These are phyloP conservation scores for Malassezia arunalokei DNA, from an alignment of 1,284 basidiomycete species.

Conservation along the genomic window DNA sequence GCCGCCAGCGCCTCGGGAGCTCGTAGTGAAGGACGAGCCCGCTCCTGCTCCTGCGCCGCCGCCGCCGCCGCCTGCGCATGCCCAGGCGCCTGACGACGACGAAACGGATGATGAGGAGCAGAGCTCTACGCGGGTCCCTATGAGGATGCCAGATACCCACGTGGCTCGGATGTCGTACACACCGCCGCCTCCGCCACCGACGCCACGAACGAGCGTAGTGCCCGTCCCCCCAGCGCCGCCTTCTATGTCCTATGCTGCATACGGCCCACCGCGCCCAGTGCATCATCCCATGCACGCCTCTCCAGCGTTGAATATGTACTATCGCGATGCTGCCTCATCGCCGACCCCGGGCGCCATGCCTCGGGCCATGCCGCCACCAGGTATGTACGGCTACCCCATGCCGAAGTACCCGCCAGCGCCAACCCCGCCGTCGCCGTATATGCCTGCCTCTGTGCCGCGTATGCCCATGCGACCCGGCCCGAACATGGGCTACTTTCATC, in stretches of 20 bases:
- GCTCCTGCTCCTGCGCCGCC: background rate
- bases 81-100: constrained; percentile 1
- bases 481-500: constrained; percentile 12
- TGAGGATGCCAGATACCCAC: background rate
- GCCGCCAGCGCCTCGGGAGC: background rate
- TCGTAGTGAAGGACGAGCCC: background rate
- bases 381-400: constrained; percentile 3
- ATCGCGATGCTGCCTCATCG: constrained; percentile 1
- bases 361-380: background rate
- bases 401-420: constrained; percentile 1
- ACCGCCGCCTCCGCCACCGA: background rate
- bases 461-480: constrained; percentile 2
- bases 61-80: background rate
- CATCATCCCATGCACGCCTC: background rate
- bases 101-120: constrained; percentile 14
- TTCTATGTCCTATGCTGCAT: background rate
- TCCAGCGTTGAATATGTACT: background rate
- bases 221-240: background rate
- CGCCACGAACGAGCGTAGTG: background rate
- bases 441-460: background rate
- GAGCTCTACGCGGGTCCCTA: background rate
- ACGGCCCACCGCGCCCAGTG: background rate
- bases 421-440: background rate
- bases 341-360: background rate
- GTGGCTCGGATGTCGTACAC: background rate